Conservation (phyloP, 2,329 filamentous ascomycete species). For the Colletotrichum aenigma region DNA sequence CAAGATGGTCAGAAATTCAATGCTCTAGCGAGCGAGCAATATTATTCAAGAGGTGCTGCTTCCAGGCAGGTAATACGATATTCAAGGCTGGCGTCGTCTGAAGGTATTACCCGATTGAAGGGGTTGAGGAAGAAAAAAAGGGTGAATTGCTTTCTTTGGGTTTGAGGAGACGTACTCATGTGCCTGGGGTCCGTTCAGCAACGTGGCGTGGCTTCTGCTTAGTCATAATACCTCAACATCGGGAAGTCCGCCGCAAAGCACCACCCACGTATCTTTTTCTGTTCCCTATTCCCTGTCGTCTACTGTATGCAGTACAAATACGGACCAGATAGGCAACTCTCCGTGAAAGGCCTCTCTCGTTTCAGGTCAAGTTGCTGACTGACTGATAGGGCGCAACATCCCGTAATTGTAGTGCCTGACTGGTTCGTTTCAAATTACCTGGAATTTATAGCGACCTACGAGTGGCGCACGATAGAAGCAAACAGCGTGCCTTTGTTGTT, state of each 20-base stretch:
- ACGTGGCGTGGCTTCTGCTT: constrained; percentile 16
- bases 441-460: background rate
- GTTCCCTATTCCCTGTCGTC: background rate
- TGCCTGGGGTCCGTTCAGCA: background rate
- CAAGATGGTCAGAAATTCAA: background rate
- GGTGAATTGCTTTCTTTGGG: background rate
- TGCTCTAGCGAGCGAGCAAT: constrained; percentile 6
- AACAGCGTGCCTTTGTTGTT: background rate
- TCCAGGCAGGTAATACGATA: constrained; percentile 21
- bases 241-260: background rate
- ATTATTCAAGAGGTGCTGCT: constrained; percentile 19
- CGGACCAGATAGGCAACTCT: background rate
- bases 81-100: constrained; percentile 20
- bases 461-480: background rate
- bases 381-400: background rate
- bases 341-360: background rate
- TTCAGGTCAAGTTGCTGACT: background rate
- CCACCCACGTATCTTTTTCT: background rate
- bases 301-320: background rate
- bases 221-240: background rate
- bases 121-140: background rate
- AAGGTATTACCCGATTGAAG: constrained; percentile 15
- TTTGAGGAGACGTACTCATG: constrained; percentile 11
- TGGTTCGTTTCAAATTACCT: background rate
- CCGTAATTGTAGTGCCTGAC: background rate